Evolutionary conservation across 768 basidiomycete species (phyloP).

Genomic region (Leucocoprinus leucothites): DNA sequence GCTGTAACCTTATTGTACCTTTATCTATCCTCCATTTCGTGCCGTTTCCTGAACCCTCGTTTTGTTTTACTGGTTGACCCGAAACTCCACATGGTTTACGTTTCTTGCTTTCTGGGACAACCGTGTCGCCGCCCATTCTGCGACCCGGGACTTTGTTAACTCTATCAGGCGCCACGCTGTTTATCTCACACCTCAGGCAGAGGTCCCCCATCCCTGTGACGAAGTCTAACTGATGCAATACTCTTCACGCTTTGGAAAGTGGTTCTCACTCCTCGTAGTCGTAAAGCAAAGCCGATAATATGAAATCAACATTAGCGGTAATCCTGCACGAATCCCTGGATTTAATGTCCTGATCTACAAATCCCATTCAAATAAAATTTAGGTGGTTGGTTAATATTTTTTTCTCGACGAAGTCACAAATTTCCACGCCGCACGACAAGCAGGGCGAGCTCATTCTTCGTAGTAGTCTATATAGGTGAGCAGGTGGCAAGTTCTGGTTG

Average conservation of each 20-base stretch:
- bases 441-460: neutral
- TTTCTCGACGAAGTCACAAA: too few relatives aligned
- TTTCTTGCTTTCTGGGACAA: slow-evolving; percentile 32
- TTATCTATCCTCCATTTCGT: neutral
- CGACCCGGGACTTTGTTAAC: slow-evolving; percentile 35
- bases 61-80: too few relatives aligned
- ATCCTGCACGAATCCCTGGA: too few relatives aligned
- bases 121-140: slow-evolving; percentile 46
- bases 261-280: neutral
- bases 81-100: too few relatives aligned
- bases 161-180: slow-evolving; percentile 41
- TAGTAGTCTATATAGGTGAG: too few relatives aligned
- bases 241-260: neutral
- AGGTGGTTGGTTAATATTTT: too few relatives aligned
- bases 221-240: neutral
- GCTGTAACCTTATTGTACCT: neutral
- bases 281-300: neutral
- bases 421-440: too few relatives aligned
- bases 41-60: neutral
- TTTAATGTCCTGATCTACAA: too few relatives aligned
- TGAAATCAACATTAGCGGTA: too few relatives aligned
- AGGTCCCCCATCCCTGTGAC: slow-evolving; percentile 25
- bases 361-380: too few relatives aligned
- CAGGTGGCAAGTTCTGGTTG: too few relatives aligned
- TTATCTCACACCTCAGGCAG: slow-evolving; percentile 46